Evolutionary conservation across 306 rosid genomes (phyloP).

Genomic region (Acacia acuminata): DNA sequence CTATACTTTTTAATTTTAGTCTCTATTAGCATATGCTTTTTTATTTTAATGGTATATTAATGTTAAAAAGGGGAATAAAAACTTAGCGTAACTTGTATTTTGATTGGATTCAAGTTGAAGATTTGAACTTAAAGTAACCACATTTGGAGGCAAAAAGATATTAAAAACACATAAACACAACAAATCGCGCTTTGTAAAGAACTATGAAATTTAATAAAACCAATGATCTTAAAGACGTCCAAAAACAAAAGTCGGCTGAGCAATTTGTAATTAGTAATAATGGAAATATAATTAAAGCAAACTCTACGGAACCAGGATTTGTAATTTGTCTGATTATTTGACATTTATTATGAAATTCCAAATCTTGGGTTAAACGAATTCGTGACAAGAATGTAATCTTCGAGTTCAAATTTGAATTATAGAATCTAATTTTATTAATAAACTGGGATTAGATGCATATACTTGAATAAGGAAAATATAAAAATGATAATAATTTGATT

Average conservation of each 20-base stretch:
- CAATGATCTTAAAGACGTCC: neutral
- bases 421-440: too few relatives aligned
- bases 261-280: too few relatives aligned
- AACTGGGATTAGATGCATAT: too few relatives aligned
- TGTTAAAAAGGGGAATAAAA: neutral
- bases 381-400: too few relatives aligned
- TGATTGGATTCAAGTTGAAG: conserved; percentile 16
- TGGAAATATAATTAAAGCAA: neutral
- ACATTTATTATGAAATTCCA: neutral
- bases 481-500: too few relatives aligned
- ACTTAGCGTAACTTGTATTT: neutral
- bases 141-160: conserved; percentile 28
- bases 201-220: neutral
- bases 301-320: neutral
- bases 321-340: neutral
- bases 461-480: too few relatives aligned
- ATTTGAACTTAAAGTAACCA: conserved; percentile 23
- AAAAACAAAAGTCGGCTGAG: neutral
- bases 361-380: neutral
- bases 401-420: too few relatives aligned
- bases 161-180: neutral
- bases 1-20: neutral
- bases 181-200: neutral
- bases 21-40: conserved; percentile 19
- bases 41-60: neutral